phyloP scores from a whole-genome alignment of 2,329 filamentous ascomycete species.

The Claviceps digitariae region DNA sequence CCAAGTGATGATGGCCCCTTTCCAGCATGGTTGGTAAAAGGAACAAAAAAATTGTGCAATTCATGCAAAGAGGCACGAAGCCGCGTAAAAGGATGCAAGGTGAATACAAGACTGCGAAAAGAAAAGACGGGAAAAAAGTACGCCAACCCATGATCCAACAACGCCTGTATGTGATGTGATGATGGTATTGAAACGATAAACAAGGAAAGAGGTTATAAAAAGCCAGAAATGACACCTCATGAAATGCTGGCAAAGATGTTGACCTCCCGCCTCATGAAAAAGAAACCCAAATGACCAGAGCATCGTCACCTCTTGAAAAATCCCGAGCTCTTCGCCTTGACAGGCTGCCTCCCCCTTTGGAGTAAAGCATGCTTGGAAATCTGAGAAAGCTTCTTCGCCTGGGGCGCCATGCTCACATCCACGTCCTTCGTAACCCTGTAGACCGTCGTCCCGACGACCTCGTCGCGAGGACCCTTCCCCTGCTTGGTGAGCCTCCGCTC shows the following conservation, averaged over 20 bases:
- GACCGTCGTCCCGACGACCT: constrained; percentile 37
- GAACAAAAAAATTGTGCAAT: too few relatives aligned
- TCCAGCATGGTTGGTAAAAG: too few relatives aligned
- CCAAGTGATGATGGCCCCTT: too few relatives aligned
- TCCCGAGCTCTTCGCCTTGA: constrained; percentile 20
- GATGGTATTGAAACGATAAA: too few relatives aligned
- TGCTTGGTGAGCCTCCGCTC: constrained; percentile 25
- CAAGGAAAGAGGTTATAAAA: not conserved
- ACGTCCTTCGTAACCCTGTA: constrained; percentile 34
- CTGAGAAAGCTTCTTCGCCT: constrained; percentile 27
- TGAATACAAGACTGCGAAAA: too few relatives aligned
- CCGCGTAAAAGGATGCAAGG: too few relatives aligned
- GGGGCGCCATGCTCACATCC: constrained; percentile 36
- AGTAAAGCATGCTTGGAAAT: constrained; percentile 31
- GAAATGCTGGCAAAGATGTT: not conserved
- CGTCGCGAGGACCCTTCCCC: constrained; percentile 29
- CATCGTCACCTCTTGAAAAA: constrained; percentile 24
- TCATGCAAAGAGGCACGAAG: too few relatives aligned
- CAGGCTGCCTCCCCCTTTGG: constrained; percentile 27
- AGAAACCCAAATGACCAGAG: not conserved
- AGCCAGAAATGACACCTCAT: not conserved
- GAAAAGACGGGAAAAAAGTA: too few relatives aligned
- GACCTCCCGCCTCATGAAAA: not conserved
- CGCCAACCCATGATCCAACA: not conserved
- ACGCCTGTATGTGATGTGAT: not conserved